A percentile compares a stretch with the other conserved stretches of the same genome.
phyloP scores from a whole-genome alignment of 2,329 filamentous ascomycete species.

The Fusarium musae region DNA sequence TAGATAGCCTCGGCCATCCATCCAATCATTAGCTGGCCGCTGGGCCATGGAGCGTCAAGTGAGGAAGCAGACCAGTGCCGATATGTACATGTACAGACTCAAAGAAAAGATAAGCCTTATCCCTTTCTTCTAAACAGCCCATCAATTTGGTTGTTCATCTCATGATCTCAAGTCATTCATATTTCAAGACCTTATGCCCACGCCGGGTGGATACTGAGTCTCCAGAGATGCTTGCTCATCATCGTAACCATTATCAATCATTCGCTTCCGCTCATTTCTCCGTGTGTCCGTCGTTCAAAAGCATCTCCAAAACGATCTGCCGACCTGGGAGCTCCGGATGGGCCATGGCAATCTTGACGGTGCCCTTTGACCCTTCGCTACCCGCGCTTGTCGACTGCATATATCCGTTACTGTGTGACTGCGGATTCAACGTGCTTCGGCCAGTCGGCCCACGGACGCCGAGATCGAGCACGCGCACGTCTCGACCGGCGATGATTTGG shows the following conservation, averaged over 20 bases:
- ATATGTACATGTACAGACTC: conserved; percentile 37
- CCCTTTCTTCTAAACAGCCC: not conserved
- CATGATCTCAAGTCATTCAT: conserved; percentile 3
- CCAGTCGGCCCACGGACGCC: conserved; percentile 74
- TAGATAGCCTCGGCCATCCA: conserved; percentile 18
- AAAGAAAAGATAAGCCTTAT: conserved; percentile 20
- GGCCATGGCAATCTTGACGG: conserved; percentile 94
- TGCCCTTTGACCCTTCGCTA: conserved; percentile 69
- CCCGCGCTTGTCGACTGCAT: conserved; percentile 48
- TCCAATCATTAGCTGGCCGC: conserved; percentile 24
- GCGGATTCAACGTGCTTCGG: conserved; percentile 52
- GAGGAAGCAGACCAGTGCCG: conserved; percentile 5
- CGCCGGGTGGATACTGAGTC: not conserved
- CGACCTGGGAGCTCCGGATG: conserved; percentile 87
- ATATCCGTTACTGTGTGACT: conserved; percentile 50
- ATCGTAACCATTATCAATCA: conserved; percentile 13
- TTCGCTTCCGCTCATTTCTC: conserved; percentile 51
- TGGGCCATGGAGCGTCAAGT: conserved; percentile 3
- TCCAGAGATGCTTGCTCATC: conserved; percentile 9
- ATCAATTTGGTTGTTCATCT: not conserved
- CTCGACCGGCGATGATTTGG: conserved; percentile 92
- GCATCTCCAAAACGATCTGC: conserved; percentile 91
- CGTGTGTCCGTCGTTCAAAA: conserved; percentile 86
- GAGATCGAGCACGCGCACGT: conserved; percentile 91
- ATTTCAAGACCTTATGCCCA: conserved; percentile 8